Evolutionary conservation across 495 filamentous ascomycete genomes (phyloP).

Genomic region (Tuber melanosporum): DNA sequence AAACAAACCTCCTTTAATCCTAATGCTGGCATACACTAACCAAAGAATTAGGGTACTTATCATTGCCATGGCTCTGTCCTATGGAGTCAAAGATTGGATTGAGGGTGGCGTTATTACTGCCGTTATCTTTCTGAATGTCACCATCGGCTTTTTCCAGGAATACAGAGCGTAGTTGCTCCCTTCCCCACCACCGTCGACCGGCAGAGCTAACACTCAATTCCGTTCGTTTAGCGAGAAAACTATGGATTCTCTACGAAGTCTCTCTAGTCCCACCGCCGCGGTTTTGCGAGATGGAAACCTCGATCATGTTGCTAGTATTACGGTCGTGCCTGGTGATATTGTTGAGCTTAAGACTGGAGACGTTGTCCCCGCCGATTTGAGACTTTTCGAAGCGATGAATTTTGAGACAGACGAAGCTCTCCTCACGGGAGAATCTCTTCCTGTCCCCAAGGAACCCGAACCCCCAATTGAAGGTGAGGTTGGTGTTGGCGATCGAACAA

Average conservation of each 20-base stretch:
- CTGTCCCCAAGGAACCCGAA: conserved; percentile 51
- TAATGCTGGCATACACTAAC: conserved; percentile 7
- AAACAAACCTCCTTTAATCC: neutral
- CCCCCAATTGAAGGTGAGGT: conserved; percentile 49
- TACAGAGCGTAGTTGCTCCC: conserved; percentile 53
- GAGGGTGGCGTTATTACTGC: conserved; percentile 76
- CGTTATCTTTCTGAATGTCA: conserved; percentile 74
- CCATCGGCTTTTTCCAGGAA: conserved; percentile 75
- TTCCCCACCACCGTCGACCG: neutral
- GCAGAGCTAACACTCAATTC: conserved; percentile 6
- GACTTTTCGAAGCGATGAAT: conserved; percentile 73
- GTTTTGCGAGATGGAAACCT: conserved; percentile 67
- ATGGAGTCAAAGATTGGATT: conserved; percentile 70
- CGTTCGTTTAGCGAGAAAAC: conserved; percentile 56
- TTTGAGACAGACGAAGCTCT: conserved; percentile 63
- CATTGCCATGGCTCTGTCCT: conserved; percentile 76
- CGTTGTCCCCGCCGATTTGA: conserved; percentile 70
- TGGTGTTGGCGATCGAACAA: conserved; percentile 59
- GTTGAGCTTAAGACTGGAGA: conserved; percentile 75
- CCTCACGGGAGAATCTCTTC: conserved; percentile 66
- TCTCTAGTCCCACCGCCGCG: conserved; percentile 71
- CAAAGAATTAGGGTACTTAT: conserved; percentile 56
- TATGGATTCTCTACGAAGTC: conserved; percentile 69
- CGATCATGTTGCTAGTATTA: conserved; percentile 58
- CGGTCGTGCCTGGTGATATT: conserved; percentile 78